These are phyloP conservation scores for Rhodotorula sphaerocarpa DNA, from an alignment of 768 basidiomycete genomes.

Conservation along the genomic window DNA sequence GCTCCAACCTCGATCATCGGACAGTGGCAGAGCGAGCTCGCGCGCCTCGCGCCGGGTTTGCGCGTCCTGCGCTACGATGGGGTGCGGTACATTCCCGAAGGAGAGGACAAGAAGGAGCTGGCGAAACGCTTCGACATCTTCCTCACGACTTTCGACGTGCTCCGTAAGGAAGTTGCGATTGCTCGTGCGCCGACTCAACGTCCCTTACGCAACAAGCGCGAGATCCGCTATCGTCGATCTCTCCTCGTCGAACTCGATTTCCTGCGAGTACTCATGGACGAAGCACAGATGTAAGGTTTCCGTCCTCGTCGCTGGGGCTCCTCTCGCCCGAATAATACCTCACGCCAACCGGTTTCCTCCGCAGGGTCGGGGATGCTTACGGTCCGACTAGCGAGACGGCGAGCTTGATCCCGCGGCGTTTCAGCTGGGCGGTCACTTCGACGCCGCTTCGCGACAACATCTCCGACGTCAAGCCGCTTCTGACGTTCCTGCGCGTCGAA, in stretches of 20 bases:
- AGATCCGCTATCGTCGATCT: slow-evolving; percentile 26
- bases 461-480: slow-evolving; percentile 42
- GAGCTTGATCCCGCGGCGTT: slow-evolving; percentile 42
- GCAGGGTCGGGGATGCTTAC: slow-evolving; percentile 30
- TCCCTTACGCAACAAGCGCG: slow-evolving; percentile 13
- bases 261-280: slow-evolving; percentile 45
- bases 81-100: slow-evolving; percentile 14
- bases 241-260: slow-evolving; percentile 38
- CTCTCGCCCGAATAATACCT: background rate
- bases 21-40: slow-evolving; percentile 46
- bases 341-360: no score
- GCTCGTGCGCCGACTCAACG: slow-evolving; percentile 35
- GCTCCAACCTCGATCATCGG: slow-evolving; percentile 43
- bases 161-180: slow-evolving; percentile 32
- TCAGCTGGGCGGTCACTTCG: slow-evolving; percentile 44
- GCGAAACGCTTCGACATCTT: slow-evolving; percentile 34
- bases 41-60: slow-evolving; percentile 42
- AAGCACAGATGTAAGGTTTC: slow-evolving; percentile 44
- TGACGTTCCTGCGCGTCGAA: slow-evolving; percentile 40
- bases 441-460: slow-evolving; percentile 45
- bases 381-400: slow-evolving; percentile 42
- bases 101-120: slow-evolving; percentile 2
- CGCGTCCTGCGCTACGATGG: slow-evolving; percentile 44
- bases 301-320: no score
- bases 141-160: slow-evolving; percentile 37